phyloP scores from a whole-genome alignment of 257 asterid genomes.

The Penstemon davidsonii region DNA sequence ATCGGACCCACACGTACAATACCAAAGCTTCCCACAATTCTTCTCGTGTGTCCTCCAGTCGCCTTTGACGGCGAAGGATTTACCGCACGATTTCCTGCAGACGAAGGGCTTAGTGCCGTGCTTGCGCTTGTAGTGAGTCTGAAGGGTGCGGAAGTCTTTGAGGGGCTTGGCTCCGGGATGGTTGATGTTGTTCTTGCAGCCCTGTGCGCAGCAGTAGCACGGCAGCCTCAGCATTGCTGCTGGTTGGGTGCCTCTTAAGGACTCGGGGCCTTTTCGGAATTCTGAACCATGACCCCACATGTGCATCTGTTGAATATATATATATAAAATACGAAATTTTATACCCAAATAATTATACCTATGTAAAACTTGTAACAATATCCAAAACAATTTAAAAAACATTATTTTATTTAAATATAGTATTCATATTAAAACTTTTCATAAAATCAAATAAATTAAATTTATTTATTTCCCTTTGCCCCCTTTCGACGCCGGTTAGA shows the following conservation, averaged over 20 bases:
- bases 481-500: too few relatives aligned
- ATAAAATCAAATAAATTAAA: too few relatives aligned
- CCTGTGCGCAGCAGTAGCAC: conserved; percentile 80
- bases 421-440: too few relatives aligned
- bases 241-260: conserved; percentile 79
- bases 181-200: conserved; percentile 88
- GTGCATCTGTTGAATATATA: conserved; percentile 63
- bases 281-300: conserved; percentile 99
- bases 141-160: conserved; percentile 88
- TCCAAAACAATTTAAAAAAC: too few relatives aligned
- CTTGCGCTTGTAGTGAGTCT: conserved; percentile 92
- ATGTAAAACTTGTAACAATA: too few relatives aligned
- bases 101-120: conserved; percentile 76
- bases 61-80: conserved; percentile 81
- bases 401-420: too few relatives aligned
- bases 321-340: background rate
- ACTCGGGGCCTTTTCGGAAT: conserved; percentile 77
- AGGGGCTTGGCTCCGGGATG: conserved; percentile 84
- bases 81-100: conserved; percentile 73
- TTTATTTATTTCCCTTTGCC: too few relatives aligned
- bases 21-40: conserved; percentile 93
- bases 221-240: conserved; percentile 88
- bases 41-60: conserved; percentile 96
- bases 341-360: too few relatives aligned
- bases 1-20: conserved; percentile 82